Evolutionary conservation across 1,139 yeast species (phyloP).

Genomic region (Yamadazyma siamensis): DNA sequence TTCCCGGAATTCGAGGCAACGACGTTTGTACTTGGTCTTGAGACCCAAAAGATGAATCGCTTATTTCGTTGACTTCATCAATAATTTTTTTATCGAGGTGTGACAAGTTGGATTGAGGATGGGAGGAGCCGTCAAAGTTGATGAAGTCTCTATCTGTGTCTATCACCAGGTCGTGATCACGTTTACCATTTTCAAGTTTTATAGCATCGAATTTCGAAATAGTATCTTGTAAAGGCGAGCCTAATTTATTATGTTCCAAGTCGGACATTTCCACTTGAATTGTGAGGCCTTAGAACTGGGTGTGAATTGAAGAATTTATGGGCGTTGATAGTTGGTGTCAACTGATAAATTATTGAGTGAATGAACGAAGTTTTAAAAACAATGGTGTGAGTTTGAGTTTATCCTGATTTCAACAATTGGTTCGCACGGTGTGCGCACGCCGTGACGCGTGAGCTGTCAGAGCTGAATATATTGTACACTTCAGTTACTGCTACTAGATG

Average conservation of each 20-base stretch:
- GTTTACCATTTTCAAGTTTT: slow-evolving; percentile 1
- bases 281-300: too few relatives aligned
- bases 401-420: background rate
- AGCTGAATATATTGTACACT: too few relatives aligned
- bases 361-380: background rate
- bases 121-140: too few relatives aligned
- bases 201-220: slow-evolving; percentile 13
- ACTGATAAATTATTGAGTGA: too few relatives aligned
- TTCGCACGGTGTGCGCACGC: slow-evolving; percentile 1
- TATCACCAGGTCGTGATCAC: background rate
- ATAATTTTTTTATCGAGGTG: too few relatives aligned
- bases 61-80: background rate
- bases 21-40: slow-evolving; percentile 1
- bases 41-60: background rate
- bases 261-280: background rate
- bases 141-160: too few relatives aligned
- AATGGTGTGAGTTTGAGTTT: background rate
- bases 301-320: too few relatives aligned
- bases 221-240: slow-evolving; percentile 16
- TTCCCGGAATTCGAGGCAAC: slow-evolving; percentile 62
- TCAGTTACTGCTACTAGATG: too few relatives aligned
- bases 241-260: slow-evolving; percentile 5
- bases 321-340: too few relatives aligned
- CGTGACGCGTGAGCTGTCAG: too few relatives aligned
- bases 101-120: too few relatives aligned